Conservation (phyloP, 257 asterid species). For the Scutellaria baicalensis region DNA sequence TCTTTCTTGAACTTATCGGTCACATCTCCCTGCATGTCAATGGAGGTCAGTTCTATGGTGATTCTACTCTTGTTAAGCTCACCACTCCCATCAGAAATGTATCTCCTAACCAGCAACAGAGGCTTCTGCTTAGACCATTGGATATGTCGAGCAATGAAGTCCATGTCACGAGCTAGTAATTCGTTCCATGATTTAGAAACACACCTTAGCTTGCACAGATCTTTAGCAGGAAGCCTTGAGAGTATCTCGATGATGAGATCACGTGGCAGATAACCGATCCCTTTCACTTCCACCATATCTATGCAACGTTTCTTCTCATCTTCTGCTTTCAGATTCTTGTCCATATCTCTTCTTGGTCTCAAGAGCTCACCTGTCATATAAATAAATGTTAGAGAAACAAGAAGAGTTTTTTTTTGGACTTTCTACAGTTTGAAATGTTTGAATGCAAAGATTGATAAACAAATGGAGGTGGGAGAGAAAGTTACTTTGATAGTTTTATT, state of each 20-base stretch:
- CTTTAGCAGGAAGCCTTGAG: constrained; percentile 27
- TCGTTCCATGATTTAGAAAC: constrained; percentile 36
- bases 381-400: background rate
- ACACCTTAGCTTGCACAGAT: constrained; percentile 35
- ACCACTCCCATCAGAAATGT: constrained; percentile 16
- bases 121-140: constrained; percentile 28
- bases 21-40: constrained; percentile 31
- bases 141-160: constrained; percentile 21
- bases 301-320: background rate
- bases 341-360: background rate
- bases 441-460: background rate
- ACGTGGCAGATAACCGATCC: constrained; percentile 25
- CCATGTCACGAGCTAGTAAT: constrained; percentile 22
- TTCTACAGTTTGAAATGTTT: background rate
- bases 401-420: background rate
- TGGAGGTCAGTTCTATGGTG: constrained; percentile 35
- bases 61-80: constrained; percentile 17
- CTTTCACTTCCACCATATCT: constrained; percentile 13
- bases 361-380: background rate
- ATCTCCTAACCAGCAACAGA: constrained; percentile 22
- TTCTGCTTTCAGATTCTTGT: no score
- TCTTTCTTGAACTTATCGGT: constrained; percentile 20
- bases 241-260: constrained; percentile 35
- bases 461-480: constrained; percentile 2
- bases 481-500: background rate